Evolutionary conservation across 176 grass and related monocot genomes (phyloP), one percentile per base, ranked within the genome.

Genomic region (Avena insularis): DNA sequence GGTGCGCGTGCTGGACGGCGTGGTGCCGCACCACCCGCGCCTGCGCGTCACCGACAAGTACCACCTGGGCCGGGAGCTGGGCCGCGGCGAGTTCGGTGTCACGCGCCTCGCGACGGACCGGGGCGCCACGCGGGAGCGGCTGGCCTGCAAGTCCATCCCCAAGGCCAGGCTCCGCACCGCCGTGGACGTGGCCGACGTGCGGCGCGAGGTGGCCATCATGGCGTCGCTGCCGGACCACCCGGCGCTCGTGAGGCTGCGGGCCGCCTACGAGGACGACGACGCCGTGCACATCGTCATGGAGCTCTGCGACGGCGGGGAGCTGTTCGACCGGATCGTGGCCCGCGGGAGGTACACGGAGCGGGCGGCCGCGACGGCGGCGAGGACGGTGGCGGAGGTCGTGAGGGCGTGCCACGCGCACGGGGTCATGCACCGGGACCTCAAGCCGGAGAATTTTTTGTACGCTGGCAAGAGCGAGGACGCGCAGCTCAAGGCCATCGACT

Each of bases 381-480:
- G 84, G 63, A 94, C 92, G 2, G 88, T 94, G 17, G 92, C 92
- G 6, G 92, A 94, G 90, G 92, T 94, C 1, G 87, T 94, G 36
- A 23, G 91, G 14, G 86, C 87, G 0, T 95, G 94, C 84, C 94
- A 95, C 79, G 87, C 78, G 8, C 92, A 95, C 4, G 94, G 94
- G 45, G 95, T 98, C 13, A 95, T 98, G 80, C 95, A 98, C 77
- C 57, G 95, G 35, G 95, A 98, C 83, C 93, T 98, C 50, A 98
- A 98, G 71, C 95, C 95, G 0, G 95, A 98, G 92, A 98, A 98
- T 12, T 98, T 98, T 71, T 31, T 98, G 33, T 96, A 93, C 54
- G 94, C 89, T 0, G 72, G 76, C 15, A 91, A 90, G 81, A 86
- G 88, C 36, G 94, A 96, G 31, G 88, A 89, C 64, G 90, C 94